Evolutionary conservation across 2,329 filamentous ascomycete species (phyloP), one percentile per base, ranked within the genome.

Genomic region (Plectosphaerella sp.): DNA sequence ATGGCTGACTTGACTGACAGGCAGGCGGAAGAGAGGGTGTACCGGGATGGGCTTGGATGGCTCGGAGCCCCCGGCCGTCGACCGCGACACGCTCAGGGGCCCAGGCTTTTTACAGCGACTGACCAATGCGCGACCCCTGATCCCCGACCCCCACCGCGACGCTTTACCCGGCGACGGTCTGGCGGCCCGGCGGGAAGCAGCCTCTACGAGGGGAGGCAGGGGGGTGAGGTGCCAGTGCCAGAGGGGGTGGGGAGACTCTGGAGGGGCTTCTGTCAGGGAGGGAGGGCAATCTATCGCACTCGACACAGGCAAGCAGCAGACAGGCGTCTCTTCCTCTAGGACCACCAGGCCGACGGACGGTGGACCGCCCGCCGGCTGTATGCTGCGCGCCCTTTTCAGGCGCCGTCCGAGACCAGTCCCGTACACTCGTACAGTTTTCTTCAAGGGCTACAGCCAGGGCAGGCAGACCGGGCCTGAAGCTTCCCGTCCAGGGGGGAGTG

Each of bases 101-200:
- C 41, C 41, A 20, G 41, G 41, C 41, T 20, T 12, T 43, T n/a
- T 9, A 43, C 10, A 18, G 18, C n/a, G 18, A 12, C n/a, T 12
- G 18, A 20, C 41, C 41, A 43, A 43, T 43, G 41, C 41, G 41
- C 16, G 18, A 18, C n/a, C 16, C n/a, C 41, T 43, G 41, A 18
- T 12, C 16, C n/a, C 41, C 18, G 41, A 43, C 41, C 41, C 39
- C 41, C 41, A 43, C 41, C 15, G 9, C 47, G 22, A n/a, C 47
- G 12, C 47, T 48, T 48, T 48, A 48, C 5, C 47, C 47, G 36
- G 47, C 36, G 35, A 48, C 47, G 47, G 47, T 22, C 22, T 25
- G 37, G 35, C 47, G 47, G 47, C 35, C 47, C 47, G 47, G 35
- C 47, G 47, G 47, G 47, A 48, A 48, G 47, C 35, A 24, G 33